Percentiles rank a stretch among this genome's conserved stretches.
phyloP scores from a whole-genome alignment of 1,284 basidiomycete genomes.

The Pseudomicrostroma phylloplanum region DNA sequence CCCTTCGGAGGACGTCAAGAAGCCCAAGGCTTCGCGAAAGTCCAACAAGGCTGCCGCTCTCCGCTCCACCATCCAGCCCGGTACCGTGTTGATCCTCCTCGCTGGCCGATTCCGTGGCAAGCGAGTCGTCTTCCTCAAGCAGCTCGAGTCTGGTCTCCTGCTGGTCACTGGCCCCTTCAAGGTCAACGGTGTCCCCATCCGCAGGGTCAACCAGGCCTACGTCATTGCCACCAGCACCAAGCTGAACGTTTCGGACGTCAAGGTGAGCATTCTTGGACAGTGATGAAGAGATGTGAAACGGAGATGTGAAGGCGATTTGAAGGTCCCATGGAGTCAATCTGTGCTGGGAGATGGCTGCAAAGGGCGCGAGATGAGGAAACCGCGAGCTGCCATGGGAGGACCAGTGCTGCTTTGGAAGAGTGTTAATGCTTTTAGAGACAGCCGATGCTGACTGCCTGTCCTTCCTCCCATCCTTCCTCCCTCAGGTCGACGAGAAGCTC shows the following conservation, averaged over 20 bases:
- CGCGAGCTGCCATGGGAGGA: too few relatives aligned
- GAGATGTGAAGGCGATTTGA: not conserved
- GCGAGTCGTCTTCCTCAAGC: constrained; percentile 97
- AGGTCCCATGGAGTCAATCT: not conserved
- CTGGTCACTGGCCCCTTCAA: constrained; percentile 97
- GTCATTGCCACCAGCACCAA: constrained; percentile 98
- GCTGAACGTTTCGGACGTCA: constrained; percentile 72
- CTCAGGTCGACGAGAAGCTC: constrained; percentile 63
- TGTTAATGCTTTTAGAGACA: not conserved
- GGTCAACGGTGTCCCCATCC: constrained; percentile 95
- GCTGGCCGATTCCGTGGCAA: constrained; percentile 98
- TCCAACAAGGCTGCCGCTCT: constrained; percentile 63
- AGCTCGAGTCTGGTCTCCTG: constrained; percentile 83
- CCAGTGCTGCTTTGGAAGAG: too few relatives aligned
- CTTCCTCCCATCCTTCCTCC: not conserved
- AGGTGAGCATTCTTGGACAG: constrained; percentile 56
- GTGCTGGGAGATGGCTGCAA: not conserved
- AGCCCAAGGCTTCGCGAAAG: constrained; percentile 88
- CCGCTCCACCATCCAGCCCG: constrained; percentile 83
- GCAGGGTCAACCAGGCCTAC: constrained; percentile 98
- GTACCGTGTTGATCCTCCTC: constrained; percentile 90
- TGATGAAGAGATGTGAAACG: not conserved
- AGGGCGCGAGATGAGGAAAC: too few relatives aligned
- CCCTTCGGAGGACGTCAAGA: constrained; percentile 85
- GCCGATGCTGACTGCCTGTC: not conserved